phyloP scores from a whole-genome alignment of 2,329 filamentous ascomycete genomes.

The Pyrenochaeta sp. region DNA sequence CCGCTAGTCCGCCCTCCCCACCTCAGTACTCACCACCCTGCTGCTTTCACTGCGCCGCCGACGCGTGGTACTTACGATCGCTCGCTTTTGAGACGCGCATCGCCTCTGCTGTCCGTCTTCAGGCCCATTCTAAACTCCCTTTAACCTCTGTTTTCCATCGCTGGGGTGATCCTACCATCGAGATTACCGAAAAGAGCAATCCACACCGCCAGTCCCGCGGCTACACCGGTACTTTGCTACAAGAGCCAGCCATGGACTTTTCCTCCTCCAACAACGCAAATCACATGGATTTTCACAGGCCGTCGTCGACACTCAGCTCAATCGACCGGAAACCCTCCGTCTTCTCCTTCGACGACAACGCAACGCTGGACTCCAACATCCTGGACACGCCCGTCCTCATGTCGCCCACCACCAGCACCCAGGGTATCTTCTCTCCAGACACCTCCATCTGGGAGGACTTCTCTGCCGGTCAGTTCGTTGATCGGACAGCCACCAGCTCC shows the following conservation, averaged over 20 bases:
- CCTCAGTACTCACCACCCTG: constrained; percentile 22
- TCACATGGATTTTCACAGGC: constrained; percentile 51
- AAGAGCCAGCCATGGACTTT: constrained; percentile 52
- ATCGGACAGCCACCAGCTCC: constrained; percentile 48
- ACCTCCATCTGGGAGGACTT: constrained; percentile 60
- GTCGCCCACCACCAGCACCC: constrained; percentile 57
- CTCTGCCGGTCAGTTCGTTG: constrained; percentile 50
- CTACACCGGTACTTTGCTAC: constrained; percentile 53
- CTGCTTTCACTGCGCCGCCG: constrained; percentile 25
- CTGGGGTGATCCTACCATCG: constrained; percentile 24
- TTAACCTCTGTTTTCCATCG: constrained; percentile 20
- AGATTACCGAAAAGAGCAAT: constrained; percentile 46
- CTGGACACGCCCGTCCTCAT: constrained; percentile 56
- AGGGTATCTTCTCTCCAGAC: constrained; percentile 62
- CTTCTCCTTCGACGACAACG: constrained; percentile 61
- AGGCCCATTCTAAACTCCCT: constrained; percentile 1
- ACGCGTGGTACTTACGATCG: constrained; percentile 13
- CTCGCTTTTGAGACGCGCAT: constrained; percentile 13
- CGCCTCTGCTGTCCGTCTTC: constrained; percentile 17
- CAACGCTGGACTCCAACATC: constrained; percentile 59
- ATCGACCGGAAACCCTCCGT: constrained; percentile 50
- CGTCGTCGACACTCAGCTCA: constrained; percentile 45
- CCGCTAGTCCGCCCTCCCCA: constrained; percentile 40
- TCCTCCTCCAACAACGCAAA: constrained; percentile 29
- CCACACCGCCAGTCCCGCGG: constrained; percentile 50